These are phyloP conservation scores for Aureobasidium sp. DNA, from an alignment of 2,329 filamentous ascomycete genomes.

Conservation along the genomic window DNA sequence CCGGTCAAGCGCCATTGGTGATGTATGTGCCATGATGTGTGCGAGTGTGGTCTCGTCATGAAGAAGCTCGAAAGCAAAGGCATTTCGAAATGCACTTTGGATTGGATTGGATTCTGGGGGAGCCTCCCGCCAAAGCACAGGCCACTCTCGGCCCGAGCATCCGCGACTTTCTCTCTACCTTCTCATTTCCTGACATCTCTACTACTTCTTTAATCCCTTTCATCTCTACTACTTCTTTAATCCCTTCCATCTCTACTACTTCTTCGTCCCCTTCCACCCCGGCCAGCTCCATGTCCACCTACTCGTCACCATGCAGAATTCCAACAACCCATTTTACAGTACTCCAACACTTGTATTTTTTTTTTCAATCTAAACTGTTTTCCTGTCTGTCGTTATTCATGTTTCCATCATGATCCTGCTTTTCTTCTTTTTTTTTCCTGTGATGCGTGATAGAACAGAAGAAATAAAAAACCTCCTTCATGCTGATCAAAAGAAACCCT, in stretches of 20 bases:
- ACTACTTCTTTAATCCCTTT: too few species aligned
- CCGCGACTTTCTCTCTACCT: too few species aligned
- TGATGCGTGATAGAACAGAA: not conserved
- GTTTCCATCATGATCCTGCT: not conserved
- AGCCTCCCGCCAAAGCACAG: not conserved
- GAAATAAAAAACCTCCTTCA: too few species aligned
- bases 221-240: too few species aligned
- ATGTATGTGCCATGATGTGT: conserved; percentile 10
- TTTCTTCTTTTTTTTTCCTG: not conserved
- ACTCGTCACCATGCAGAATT: not conserved
- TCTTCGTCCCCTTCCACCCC: too few species aligned
- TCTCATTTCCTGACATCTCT: too few species aligned
- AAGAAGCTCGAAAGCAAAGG: too few species aligned
- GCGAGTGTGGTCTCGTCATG: conserved; percentile 2
- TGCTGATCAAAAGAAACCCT: too few species aligned
- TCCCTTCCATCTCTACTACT: too few species aligned
- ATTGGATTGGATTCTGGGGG: not conserved
- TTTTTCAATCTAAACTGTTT: conserved; percentile 5
- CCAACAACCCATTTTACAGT: not conserved
- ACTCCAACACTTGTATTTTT: not conserved
- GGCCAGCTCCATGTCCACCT: too few species aligned
- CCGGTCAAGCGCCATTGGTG: conserved; percentile 14
- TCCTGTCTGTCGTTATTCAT: conserved; percentile 5
- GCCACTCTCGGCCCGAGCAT: not conserved
- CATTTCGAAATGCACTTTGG: conserved; percentile 11